These are phyloP conservation scores for Metarhizium anisopliae DNA, from an alignment of 2,329 filamentous ascomycete species.

Conservation along the genomic window DNA sequence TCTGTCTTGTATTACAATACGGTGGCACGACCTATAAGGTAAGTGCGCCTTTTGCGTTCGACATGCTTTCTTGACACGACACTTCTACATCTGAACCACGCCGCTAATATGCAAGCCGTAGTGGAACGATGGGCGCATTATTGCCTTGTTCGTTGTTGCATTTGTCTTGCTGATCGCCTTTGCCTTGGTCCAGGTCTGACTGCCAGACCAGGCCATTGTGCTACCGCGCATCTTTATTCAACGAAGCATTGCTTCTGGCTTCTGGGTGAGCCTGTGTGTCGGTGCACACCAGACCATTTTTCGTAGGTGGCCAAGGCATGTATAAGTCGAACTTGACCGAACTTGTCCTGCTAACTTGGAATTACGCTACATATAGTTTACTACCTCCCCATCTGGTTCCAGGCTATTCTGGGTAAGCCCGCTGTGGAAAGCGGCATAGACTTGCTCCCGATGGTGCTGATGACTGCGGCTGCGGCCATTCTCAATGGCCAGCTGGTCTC, in stretches of 20 bases:
- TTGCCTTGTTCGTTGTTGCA: slow-evolving; percentile 32
- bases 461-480: slow-evolving; percentile 7
- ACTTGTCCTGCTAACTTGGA: slow-evolving; percentile 27
- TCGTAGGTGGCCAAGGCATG: slow-evolving; percentile 3
- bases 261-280: slow-evolving; percentile 14
- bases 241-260: slow-evolving; percentile 27
- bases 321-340: slow-evolving; percentile 17
- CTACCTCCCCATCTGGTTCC: slow-evolving; percentile 42
- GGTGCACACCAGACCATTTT: slow-evolving; percentile 16
- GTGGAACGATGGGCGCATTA: slow-evolving; percentile 33
- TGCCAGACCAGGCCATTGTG: slow-evolving; percentile 27
- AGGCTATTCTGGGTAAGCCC: slow-evolving; percentile 27
- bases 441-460: slow-evolving; percentile 13
- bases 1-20: slow-evolving; percentile 38
- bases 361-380: slow-evolving; percentile 20
- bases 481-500: slow-evolving; percentile 15
- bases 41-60: background rate
- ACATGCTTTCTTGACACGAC: background rate
- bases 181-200: slow-evolving; percentile 22
- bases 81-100: background rate
- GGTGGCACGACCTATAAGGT: slow-evolving; percentile 24
- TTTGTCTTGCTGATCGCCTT: slow-evolving; percentile 31
- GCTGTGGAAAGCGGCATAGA: slow-evolving; percentile 16
- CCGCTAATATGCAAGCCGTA: slow-evolving; percentile 4
- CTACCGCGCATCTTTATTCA: slow-evolving; percentile 30